phyloP scores from a whole-genome alignment of 2,329 filamentous ascomycete genomes.

The Xylaria sp. region DNA sequence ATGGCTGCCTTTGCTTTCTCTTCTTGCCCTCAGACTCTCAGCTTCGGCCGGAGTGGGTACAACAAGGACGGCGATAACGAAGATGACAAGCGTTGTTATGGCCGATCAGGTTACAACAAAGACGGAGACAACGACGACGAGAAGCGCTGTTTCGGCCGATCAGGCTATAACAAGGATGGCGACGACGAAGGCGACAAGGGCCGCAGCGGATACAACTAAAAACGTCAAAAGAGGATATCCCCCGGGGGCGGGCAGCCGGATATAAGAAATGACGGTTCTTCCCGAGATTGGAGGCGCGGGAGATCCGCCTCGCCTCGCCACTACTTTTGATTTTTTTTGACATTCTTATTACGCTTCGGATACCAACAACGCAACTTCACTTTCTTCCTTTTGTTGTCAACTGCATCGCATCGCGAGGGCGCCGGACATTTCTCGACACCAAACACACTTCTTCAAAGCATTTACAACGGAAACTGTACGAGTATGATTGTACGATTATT shows the following conservation, averaged over 20 bases:
- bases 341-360: not conserved
- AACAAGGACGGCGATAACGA: constrained; percentile 51
- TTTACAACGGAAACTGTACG: constrained; percentile 33
- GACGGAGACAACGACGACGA: constrained; percentile 36
- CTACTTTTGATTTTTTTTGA: not conserved
- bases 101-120: constrained; percentile 45
- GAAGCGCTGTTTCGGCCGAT: constrained; percentile 28
- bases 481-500: constrained; percentile 33
- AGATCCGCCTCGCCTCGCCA: not conserved
- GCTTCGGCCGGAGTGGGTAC: constrained; percentile 55
- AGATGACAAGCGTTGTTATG: constrained; percentile 43
- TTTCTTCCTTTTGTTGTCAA: constrained; percentile 29
- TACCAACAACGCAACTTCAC: constrained; percentile 29
- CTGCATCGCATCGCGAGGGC: constrained; percentile 34
- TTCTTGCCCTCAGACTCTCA: constrained; percentile 39
- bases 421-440: constrained; percentile 9
- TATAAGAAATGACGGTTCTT: constrained; percentile 8
- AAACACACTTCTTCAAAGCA: constrained; percentile 21
- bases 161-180: constrained; percentile 32
- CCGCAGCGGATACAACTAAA: constrained; percentile 31
- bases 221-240: too few species aligned
- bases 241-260: not conserved
- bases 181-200: constrained; percentile 30
- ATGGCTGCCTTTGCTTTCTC: constrained; percentile 46
- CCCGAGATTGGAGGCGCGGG: constrained; percentile 11